phyloP scores from a whole-genome alignment of 2,329 filamentous ascomycete species.

The Cladobotryum mycophilum region DNA sequence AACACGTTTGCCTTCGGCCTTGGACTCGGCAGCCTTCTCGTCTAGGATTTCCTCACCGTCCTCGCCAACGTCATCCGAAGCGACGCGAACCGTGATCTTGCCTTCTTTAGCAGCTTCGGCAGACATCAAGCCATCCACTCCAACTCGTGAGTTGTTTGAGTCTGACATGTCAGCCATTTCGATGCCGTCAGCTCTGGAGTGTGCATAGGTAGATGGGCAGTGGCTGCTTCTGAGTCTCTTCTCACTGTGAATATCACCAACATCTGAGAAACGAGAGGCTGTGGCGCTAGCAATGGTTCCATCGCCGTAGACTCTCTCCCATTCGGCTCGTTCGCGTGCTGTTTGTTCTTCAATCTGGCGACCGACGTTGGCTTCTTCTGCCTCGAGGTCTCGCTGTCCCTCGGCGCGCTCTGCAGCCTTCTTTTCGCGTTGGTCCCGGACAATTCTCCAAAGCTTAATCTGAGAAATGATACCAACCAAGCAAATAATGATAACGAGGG shows the following conservation, averaged over 20 bases:
- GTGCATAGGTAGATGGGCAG: constrained; percentile 27
- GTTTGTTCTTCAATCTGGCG: constrained; percentile 58
- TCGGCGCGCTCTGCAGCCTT: constrained; percentile 45
- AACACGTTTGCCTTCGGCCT: constrained; percentile 15
- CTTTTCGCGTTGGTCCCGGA: constrained; percentile 55
- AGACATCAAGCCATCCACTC: constrained; percentile 35
- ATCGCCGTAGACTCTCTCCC: constrained; percentile 73
- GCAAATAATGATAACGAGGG: constrained; percentile 67
- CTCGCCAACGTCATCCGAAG: constrained; percentile 39
- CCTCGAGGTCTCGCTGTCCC: constrained; percentile 48
- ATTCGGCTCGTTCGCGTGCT: constrained; percentile 56
- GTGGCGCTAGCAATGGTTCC: constrained; percentile 34
- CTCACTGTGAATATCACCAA: constrained; percentile 43
- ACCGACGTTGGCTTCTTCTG: constrained; percentile 65
- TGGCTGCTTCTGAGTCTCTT: constrained; percentile 33
- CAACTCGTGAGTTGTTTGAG: constrained; percentile 23
- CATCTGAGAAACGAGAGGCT: constrained; percentile 43
- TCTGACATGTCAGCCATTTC: constrained; percentile 49
- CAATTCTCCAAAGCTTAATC: constrained; percentile 76
- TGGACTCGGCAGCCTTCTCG: constrained; percentile 20
- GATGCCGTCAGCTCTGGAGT: constrained; percentile 40
- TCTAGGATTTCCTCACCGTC: constrained; percentile 19
- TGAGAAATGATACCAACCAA: constrained; percentile 76
- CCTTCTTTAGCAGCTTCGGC: constrained; percentile 36
- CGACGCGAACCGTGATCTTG: constrained; percentile 48